Evolutionary conservation across 2,329 filamentous ascomycete genomes (phyloP).

Genomic region (Neofusicoccum kwambonambiense): DNA sequence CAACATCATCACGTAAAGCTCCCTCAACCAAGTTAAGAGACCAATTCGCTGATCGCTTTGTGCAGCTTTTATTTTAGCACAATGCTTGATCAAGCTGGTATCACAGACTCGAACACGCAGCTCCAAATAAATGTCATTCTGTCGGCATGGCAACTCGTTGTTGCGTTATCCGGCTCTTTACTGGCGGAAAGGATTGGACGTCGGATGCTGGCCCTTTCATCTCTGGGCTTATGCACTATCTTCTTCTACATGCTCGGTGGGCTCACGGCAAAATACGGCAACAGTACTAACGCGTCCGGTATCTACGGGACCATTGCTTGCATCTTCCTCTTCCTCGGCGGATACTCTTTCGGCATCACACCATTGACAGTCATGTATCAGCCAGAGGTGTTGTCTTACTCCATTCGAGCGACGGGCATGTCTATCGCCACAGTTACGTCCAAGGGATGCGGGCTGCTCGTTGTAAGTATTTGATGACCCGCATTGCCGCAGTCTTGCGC

Average conservation of each 20-base stretch:
- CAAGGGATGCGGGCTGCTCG: not conserved
- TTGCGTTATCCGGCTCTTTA: constrained; percentile 20
- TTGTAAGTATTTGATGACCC: not conserved
- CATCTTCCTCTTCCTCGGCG: constrained; percentile 35
- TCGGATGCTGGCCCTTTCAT: constrained; percentile 19
- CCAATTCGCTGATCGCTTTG: not conserved
- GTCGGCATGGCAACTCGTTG: constrained; percentile 19
- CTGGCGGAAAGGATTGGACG: constrained; percentile 11
- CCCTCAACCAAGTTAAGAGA: not conserved
- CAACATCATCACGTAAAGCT: constrained; percentile 17
- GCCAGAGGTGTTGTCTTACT: constrained; percentile 34
- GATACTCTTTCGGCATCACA: constrained; percentile 35
- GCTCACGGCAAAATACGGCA: constrained; percentile 30
- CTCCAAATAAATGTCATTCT: constrained; percentile 35
- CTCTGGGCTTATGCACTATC: constrained; percentile 17
- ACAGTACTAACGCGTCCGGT: constrained; percentile 37
- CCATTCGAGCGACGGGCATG: constrained; percentile 33
- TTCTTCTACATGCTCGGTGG: constrained; percentile 3
- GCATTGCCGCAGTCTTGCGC: not conserved
- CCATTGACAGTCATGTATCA: constrained; percentile 37
- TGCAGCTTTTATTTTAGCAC: constrained; percentile 36
- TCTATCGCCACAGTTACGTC: constrained; percentile 28
- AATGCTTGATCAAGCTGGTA: constrained; percentile 48
- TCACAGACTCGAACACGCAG: constrained; percentile 45
- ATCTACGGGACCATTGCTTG: constrained; percentile 39